These are phyloP conservation scores for Bipolaris cookei DNA, from an alignment of 2,329 filamentous ascomycete species.

Conservation along the genomic window DNA sequence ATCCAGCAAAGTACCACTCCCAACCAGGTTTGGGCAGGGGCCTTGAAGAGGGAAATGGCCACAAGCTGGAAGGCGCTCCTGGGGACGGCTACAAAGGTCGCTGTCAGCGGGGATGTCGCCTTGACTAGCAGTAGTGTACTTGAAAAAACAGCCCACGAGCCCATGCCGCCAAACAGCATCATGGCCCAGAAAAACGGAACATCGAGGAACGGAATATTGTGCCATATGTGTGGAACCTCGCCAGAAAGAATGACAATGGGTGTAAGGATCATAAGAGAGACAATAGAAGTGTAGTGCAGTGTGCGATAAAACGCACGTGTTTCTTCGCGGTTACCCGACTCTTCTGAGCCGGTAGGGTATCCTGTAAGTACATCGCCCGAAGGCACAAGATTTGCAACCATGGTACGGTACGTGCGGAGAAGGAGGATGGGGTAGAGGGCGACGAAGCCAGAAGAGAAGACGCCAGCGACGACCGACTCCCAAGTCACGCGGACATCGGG, in stretches of 20 bases:
- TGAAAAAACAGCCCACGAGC: slow-evolving; percentile 57
- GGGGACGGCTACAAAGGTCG: slow-evolving; percentile 58
- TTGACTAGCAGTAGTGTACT: slow-evolving; percentile 57
- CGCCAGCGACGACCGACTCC: slow-evolving; percentile 59
- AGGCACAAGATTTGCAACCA: slow-evolving; percentile 54
- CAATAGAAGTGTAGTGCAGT: slow-evolving; percentile 59
- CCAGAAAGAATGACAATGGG: slow-evolving; percentile 59
- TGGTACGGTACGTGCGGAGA: slow-evolving; percentile 56
- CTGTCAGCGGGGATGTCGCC: slow-evolving; percentile 58
- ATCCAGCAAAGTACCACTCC: slow-evolving; percentile 59
- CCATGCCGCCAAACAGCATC: slow-evolving; percentile 57
- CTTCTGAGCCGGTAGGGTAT: slow-evolving; percentile 44
- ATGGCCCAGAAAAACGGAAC: slow-evolving; percentile 64
- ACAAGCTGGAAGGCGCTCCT: slow-evolving; percentile 57
- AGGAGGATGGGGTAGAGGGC: slow-evolving; percentile 60
- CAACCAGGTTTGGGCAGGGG: slow-evolving; percentile 60
- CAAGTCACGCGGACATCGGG: slow-evolving; percentile 57
- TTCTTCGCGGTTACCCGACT: slow-evolving; percentile 52
- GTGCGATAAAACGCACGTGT: slow-evolving; percentile 60
- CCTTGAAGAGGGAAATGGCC: slow-evolving; percentile 55
- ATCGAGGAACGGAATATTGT: slow-evolving; percentile 62
- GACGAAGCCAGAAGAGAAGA: slow-evolving; percentile 60
- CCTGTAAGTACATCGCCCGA: slow-evolving; percentile 54
- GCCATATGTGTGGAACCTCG: slow-evolving; percentile 56
- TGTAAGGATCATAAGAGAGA: slow-evolving; percentile 57